Percentiles rank a stretch among this genome's conserved stretches.
These are phyloP conservation scores for Beta vulgaris DNA, from an alignment of 148 eudicot genomes.

Conservation along the genomic window DNA sequence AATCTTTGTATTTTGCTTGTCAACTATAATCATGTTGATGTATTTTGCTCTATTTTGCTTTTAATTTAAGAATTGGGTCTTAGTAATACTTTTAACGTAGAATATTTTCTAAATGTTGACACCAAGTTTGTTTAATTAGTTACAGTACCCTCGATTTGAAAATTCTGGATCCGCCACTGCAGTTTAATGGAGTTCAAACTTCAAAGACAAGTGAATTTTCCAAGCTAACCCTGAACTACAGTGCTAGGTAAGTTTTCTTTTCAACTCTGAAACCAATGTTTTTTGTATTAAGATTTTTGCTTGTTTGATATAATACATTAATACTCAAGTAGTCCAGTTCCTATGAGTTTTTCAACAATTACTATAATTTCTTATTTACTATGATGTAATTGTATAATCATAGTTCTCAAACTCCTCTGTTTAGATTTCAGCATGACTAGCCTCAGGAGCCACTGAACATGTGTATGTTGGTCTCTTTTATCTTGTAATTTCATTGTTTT, in stretches of 20 bases:
- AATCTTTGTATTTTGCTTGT: too few species aligned
- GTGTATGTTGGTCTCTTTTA: background rate
- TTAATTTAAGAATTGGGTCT: too few species aligned
- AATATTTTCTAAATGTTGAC: too few species aligned
- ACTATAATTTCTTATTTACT: too few species aligned
- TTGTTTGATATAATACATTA: background rate
- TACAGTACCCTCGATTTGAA: too few species aligned
- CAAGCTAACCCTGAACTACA: constrained; percentile 9
- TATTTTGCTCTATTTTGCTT: too few species aligned
- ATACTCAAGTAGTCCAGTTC: background rate
- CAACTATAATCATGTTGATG: too few species aligned
- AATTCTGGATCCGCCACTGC: too few species aligned
- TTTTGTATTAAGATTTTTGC: background rate
- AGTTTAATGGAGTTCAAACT: constrained; percentile 1
- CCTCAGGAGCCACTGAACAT: background rate
- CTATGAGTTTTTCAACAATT: too few species aligned
- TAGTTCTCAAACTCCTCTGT: background rate
- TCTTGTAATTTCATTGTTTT: background rate
- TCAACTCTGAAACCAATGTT: background rate
- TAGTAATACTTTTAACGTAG: too few species aligned
- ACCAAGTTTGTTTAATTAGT: too few species aligned
- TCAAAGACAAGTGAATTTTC: background rate
- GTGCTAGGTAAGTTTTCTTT: constrained; percentile 17
- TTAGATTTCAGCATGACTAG: background rate
- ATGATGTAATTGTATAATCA: background rate